Conservation (phyloP, 1,139 yeast species). For the Debaryomyces coudertii region DNA sequence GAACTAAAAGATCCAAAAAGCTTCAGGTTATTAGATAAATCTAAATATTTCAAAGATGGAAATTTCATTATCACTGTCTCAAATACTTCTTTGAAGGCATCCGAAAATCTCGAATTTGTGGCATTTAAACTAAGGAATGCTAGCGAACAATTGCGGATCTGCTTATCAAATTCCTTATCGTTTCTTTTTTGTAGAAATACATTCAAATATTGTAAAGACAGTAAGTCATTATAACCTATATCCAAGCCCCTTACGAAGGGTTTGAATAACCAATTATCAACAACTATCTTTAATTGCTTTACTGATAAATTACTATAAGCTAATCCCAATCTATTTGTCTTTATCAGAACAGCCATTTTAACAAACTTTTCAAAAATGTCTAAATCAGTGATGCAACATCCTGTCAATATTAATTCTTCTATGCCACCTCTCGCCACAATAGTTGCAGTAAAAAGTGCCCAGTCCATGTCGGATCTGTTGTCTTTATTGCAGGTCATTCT, state of each 20-base stretch:
- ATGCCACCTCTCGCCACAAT: conserved; percentile 69
- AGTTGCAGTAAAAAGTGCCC: conserved; percentile 73
- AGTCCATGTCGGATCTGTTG: conserved; percentile 72
- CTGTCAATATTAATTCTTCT: conserved; percentile 71
- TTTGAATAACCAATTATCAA: conserved; percentile 44
- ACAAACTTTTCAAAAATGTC: conserved; percentile 60
- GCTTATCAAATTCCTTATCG: conserved; percentile 23
- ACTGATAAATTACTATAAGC: conserved; percentile 65
- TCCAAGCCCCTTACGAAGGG: conserved; percentile 58
- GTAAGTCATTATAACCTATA: conserved; percentile 70
- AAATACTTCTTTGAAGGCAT: conserved; percentile 34
- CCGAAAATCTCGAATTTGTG: conserved; percentile 52
- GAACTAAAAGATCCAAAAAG: conserved; percentile 43
- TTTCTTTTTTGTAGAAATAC: conserved; percentile 28
- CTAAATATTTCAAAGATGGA: conserved; percentile 63
- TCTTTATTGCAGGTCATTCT: conserved; percentile 64
- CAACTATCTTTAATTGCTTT: conserved; percentile 52
- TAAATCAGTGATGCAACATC: conserved; percentile 65
- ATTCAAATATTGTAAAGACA: conserved; percentile 32
- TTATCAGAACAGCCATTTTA: conserved; percentile 53
- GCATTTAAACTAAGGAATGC: conserved; percentile 72
- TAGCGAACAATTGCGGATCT: conserved; percentile 37
- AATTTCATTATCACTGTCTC: conserved; percentile 40
- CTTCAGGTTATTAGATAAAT: conserved; percentile 65
- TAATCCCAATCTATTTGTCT: conserved; percentile 61